phyloP scores from a whole-genome alignment of 179 eudicot species.

The Beta lomatogona region DNA sequence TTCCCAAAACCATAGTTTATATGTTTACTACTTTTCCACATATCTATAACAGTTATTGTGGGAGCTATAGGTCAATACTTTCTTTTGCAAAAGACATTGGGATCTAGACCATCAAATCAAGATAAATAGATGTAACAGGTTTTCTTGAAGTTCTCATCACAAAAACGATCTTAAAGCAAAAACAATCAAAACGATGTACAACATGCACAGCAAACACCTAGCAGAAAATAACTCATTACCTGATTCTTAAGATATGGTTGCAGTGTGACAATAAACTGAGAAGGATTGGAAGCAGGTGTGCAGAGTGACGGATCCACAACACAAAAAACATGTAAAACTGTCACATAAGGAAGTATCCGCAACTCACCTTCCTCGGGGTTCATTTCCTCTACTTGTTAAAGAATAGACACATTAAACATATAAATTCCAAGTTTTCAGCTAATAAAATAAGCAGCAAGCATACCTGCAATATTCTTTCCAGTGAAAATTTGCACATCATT shows the following conservation, averaged over 20 bases:
- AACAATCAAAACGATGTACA: too few relatives aligned
- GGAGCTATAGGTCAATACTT: too few relatives aligned
- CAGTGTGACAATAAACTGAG: conserved; percentile 92
- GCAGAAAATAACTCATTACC: too few relatives aligned
- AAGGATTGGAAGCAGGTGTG: conserved; percentile 96
- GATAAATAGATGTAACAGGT: too few relatives aligned
- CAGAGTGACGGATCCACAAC: conserved; percentile 89
- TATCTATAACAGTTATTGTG: too few relatives aligned
- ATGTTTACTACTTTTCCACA: too few relatives aligned
- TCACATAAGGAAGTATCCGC: conserved; percentile 80
- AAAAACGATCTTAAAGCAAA: too few relatives aligned
- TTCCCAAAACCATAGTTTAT: too few relatives aligned
- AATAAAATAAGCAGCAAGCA: conserved; percentile 5
- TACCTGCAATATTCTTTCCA: conserved; percentile 95
- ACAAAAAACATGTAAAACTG: conserved; percentile 91
- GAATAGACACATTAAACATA: conserved; percentile 14
- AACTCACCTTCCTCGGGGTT: conserved; percentile 67
- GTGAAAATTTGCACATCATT: conserved; percentile 91
- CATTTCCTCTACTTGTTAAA: conserved; percentile 70
- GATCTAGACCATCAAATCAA: too few relatives aligned
- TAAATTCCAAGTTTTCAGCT: conserved; percentile 16
- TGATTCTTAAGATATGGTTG: conserved; percentile 96
- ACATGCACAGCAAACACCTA: too few relatives aligned
- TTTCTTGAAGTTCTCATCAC: too few relatives aligned
- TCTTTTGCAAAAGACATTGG: too few relatives aligned